Percentiles rank a stretch among this genome's conserved stretches.
These are phyloP conservation scores for Suhomyces tanzawaensis DNA, from an alignment of 805 yeast genomes.

Conservation along the genomic window DNA sequence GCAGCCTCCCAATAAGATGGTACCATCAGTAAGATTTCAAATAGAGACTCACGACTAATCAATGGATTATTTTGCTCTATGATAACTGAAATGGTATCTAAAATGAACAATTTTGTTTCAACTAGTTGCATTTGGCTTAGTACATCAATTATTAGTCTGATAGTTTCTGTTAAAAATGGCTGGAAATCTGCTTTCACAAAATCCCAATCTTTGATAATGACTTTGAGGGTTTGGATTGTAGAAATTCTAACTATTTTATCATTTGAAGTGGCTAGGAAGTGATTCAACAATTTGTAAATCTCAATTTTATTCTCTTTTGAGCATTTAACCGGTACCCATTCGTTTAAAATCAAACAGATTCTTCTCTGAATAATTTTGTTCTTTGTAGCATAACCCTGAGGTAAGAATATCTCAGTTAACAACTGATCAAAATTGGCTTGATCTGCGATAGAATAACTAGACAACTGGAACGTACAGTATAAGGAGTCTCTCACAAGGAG, in stretches of 20 bases:
- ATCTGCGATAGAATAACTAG: constrained; percentile 63
- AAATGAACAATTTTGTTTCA: constrained; percentile 73
- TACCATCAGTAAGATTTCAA: constrained; percentile 51
- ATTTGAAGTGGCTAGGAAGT: constrained; percentile 47
- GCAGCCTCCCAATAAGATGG: constrained; percentile 71
- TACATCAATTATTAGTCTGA: constrained; percentile 48
- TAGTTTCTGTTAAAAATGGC: constrained; percentile 58
- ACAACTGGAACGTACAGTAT: constrained; percentile 77
- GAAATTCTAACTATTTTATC: constrained; percentile 83
- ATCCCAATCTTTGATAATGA: constrained; percentile 82
- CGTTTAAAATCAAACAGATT: constrained; percentile 69
- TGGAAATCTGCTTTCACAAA: constrained; percentile 66
- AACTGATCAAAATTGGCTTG: constrained; percentile 67
- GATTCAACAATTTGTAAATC: constrained; percentile 57
- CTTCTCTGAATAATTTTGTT: constrained; percentile 70
- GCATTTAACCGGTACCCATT: constrained; percentile 75
- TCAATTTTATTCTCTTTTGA: constrained; percentile 53
- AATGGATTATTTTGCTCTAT: constrained; percentile 65
- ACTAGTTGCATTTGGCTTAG: constrained; percentile 53
- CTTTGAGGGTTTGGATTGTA: constrained; percentile 65
- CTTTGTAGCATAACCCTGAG: constrained; percentile 55
- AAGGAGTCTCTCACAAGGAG: constrained; percentile 75
- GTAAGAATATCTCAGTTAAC: constrained; percentile 60
- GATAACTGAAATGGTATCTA: constrained; percentile 65
- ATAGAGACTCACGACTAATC: constrained; percentile 49